phyloP scores from a whole-genome alignment of 2,329 filamentous ascomycete species.

The Geosmithia flava region DNA sequence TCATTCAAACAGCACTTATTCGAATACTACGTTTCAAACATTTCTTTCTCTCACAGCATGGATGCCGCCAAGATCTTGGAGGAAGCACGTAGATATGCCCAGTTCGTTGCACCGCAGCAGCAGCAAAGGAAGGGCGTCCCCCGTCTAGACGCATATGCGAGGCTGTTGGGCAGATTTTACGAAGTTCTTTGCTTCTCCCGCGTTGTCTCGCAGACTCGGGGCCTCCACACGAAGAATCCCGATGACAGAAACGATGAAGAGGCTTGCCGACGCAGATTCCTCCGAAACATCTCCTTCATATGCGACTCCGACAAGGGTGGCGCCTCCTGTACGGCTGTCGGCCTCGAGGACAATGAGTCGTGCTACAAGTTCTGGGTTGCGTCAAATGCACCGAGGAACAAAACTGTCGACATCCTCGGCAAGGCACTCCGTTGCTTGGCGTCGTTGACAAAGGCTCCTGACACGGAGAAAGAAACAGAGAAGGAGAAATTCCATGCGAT shows the following conservation, averaged over 20 bases:
- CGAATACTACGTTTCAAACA: too few species aligned
- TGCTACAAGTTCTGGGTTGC: conserved; percentile 29
- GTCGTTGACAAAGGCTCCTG: neutral
- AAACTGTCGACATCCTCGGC: neutral
- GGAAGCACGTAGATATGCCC: too few species aligned
- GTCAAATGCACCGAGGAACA: conserved; percentile 15
- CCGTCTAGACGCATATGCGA: neutral
- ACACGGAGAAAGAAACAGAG: neutral
- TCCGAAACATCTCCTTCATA: conserved; percentile 27
- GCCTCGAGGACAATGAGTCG: conserved; percentile 18
- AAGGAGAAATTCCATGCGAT: neutral
- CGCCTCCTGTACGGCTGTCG: conserved; percentile 28
- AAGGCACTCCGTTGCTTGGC: neutral
- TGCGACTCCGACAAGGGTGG: conserved; percentile 35
- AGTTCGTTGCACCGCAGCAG: too few species aligned
- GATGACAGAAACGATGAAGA: neutral
- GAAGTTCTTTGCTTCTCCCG: neutral
- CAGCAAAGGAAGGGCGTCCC: too few species aligned
- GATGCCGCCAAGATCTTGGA: too few species aligned
- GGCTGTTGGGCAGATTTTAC: neutral
- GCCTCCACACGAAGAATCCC: neutral
- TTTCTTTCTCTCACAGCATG: too few species aligned
- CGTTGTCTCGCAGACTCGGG: neutral
- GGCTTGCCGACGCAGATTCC: conserved; percentile 12
- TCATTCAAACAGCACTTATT: too few species aligned